Evolutionary conservation across 2,329 filamentous ascomycete genomes (phyloP), one percentile per base, ranked within the genome.

Genomic region (Phoma sp.): DNA sequence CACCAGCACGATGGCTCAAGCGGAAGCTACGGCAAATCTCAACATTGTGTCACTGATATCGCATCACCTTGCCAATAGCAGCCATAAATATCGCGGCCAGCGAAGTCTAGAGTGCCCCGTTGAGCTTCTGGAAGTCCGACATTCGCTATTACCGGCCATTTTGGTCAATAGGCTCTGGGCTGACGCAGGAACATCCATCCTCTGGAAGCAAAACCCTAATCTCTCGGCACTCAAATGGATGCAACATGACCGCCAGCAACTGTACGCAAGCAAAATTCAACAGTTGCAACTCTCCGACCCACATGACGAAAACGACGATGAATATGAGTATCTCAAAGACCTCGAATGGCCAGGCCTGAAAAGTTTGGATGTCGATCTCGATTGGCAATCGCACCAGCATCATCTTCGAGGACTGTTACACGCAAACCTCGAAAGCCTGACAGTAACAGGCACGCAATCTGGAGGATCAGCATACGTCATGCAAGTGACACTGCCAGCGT

Each of bases 151-250:
- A 10, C 67, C 69, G 3, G 60, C 61, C 11, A 66, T 71, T 25
- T 57, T 69, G 4, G 70, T 73, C 33, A 73, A 71, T 49, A 62
- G 60, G 26, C 48, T 73, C 10, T 74, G 70, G 70, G 67, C 67
- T n/a, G 67, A 71, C 15, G 64, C 65, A 48, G 70, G 66, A 17
- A 69, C 65, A 7, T 67, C 66, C 1, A 62, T 74, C 5, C 51
- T 73, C 9, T 74, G 70, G 71, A 67, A 49, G 37, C 60, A 66
- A 32, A 71, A 67, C 51, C 68, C 71, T 29, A 62, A 69, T 43
- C 57, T 73, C 43, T 64, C 62, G 7, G 64, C 67, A 10, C 28
- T 74, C 14, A 48, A 56, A 33, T 20, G 28, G 15, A 69, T 74
- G 65, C 23, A 49, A 4, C 43, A 32, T 23, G 51, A 58, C 7